phyloP scores from a whole-genome alignment of 2,329 filamentous ascomycete genomes.

The Lithohypha guttulata region DNA sequence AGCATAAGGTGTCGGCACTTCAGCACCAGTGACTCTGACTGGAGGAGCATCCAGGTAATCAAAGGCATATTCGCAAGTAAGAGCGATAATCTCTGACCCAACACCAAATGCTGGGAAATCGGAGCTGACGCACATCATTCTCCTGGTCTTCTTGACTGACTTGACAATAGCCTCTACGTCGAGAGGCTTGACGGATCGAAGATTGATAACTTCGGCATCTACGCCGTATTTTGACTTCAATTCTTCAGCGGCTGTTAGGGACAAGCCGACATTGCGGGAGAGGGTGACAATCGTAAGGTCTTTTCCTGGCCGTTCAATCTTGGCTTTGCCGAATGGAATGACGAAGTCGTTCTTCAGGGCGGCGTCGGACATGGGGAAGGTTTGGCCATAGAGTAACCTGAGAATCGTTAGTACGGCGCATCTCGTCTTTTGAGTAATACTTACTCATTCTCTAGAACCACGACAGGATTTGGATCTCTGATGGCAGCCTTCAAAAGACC shows the following conservation, averaged over 20 bases:
- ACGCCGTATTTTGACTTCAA: constrained; percentile 95
- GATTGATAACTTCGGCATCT: constrained; percentile 93
- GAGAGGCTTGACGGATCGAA: constrained; percentile 92
- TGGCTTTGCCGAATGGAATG: constrained; percentile 94
- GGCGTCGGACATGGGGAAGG: constrained; percentile 94
- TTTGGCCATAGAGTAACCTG: constrained; percentile 74
- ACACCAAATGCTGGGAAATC: constrained; percentile 95
- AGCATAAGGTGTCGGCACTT: constrained; percentile 94
- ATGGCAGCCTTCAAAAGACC: constrained; percentile 96
- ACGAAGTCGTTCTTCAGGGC: constrained; percentile 96
- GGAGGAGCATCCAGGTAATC: constrained; percentile 94
- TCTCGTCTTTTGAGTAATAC: constrained; percentile 13
- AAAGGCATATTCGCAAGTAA: constrained; percentile 95
- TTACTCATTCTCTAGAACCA: constrained; percentile 75
- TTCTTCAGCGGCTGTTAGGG: constrained; percentile 74
- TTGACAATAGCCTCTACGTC: constrained; percentile 92
- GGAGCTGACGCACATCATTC: constrained; percentile 83
- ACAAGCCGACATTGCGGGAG: constrained; percentile 90
- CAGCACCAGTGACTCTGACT: constrained; percentile 86
- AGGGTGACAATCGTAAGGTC: constrained; percentile 92
- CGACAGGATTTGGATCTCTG: constrained; percentile 92
- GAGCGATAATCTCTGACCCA: constrained; percentile 79
- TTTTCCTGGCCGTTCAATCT: constrained; percentile 93
- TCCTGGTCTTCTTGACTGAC: constrained; percentile 97
- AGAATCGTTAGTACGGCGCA: constrained; percentile 27